Conservation (phyloP, 306 rosid genomes). For the Hippophae tibetana region DNA sequence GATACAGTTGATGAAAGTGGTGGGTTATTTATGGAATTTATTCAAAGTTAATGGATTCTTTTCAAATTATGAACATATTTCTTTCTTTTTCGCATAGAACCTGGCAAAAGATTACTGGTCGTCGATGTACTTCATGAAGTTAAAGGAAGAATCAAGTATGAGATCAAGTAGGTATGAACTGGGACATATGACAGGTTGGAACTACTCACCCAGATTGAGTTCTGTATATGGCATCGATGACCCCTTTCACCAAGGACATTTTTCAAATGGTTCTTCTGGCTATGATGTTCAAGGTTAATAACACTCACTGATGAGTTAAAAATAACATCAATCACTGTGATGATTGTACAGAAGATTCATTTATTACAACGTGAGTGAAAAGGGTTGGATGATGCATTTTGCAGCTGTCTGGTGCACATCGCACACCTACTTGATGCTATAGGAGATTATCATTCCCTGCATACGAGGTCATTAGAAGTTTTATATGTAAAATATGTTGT, state of each 20-base stretch:
- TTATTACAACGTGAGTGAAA: too few relatives aligned
- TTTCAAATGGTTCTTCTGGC: slow-evolving; percentile 34
- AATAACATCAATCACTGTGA: too few relatives aligned
- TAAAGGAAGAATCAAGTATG: slow-evolving; percentile 57
- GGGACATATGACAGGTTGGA: slow-evolving; percentile 63
- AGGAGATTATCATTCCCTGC: too few relatives aligned
- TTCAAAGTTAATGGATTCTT: slow-evolving; percentile 4
- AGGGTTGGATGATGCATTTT: too few relatives aligned
- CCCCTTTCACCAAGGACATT: slow-evolving; percentile 82
- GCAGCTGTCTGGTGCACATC: too few relatives aligned
- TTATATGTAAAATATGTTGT: too few relatives aligned
- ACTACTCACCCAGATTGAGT: slow-evolving; percentile 79
- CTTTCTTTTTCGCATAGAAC: slow-evolving; percentile 37
- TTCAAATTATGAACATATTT: not conserved
- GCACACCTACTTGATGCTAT: too few relatives aligned
- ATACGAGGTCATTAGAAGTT: too few relatives aligned
- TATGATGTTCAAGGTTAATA: slow-evolving; percentile 22
- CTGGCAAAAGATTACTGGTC: slow-evolving; percentile 86
- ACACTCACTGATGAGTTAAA: slow-evolving; percentile 3
- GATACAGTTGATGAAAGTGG: slow-evolving; percentile 68
- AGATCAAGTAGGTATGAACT: slow-evolving; percentile 46
- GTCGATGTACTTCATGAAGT: slow-evolving; percentile 69
- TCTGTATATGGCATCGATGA: slow-evolving; percentile 71
- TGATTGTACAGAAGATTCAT: not conserved
- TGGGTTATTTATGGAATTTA: slow-evolving; percentile 18